Percentiles rank a stretch among this genome's conserved stretches.
phyloP scores from a whole-genome alignment of 2,329 filamentous ascomycete genomes.

The Iodosphaeria phyllophila region DNA sequence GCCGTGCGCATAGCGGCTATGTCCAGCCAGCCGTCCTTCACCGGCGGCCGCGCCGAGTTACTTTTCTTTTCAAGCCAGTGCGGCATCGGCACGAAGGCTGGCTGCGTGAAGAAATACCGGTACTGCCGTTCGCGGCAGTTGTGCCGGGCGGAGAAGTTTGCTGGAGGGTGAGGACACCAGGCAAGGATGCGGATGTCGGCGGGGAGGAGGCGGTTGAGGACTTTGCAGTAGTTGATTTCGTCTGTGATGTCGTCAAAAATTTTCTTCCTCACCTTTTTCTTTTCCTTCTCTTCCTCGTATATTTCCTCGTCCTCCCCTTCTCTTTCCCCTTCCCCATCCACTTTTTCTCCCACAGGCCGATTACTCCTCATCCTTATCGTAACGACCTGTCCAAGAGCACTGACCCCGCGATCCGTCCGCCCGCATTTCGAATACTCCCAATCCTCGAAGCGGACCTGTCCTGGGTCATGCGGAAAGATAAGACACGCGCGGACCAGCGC shows the following conservation, averaged over 20 bases:
- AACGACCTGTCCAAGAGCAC: conserved; percentile 92
- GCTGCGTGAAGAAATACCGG: conserved; percentile 95
- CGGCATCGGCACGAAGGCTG: conserved; percentile 57
- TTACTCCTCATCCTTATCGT: conserved; percentile 68
- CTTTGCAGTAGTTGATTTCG: conserved; percentile 66
- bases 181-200: conserved; percentile 79
- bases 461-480: conserved; percentile 50
- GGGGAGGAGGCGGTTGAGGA: conserved; percentile 77
- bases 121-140: conserved; percentile 83
- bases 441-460: conserved; percentile 57
- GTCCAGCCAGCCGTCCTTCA: conserved; percentile 62
- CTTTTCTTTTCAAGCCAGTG: conserved; percentile 27
- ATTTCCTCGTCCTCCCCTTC: conserved; percentile 5
- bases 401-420: conserved; percentile 81
- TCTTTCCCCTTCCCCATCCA: conserved; percentile 3
- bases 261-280: conserved; percentile 3
- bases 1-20: conserved; percentile 72
- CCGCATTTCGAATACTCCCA: conserved; percentile 93
- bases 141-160: conserved; percentile 77
- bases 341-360: conserved; percentile 25
- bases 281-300: conserved; percentile 2
- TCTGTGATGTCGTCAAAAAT: conserved; percentile 51
- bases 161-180: conserved; percentile 73
- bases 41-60: conserved; percentile 7
- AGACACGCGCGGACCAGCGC: conserved; percentile 66